Conservation (phyloP, 768 basidiomycete genomes). For the Psilocybe azurescens region DNA sequence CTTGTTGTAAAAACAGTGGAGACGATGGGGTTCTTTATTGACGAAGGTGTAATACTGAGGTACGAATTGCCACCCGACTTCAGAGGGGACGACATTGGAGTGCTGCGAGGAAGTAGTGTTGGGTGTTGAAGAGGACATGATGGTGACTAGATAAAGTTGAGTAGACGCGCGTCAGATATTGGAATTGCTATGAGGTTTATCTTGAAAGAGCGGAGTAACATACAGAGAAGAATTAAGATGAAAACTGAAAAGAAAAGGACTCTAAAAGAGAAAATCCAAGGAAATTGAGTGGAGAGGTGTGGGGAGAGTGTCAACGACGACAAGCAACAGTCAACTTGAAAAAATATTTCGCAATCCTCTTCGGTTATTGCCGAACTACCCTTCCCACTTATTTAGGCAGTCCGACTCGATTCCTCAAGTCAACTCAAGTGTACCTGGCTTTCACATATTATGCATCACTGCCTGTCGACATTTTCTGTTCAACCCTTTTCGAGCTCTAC, state of each 20-base stretch:
- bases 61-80: slow-evolving; percentile 99
- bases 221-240: slow-evolving; percentile 38
- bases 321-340: slow-evolving; percentile 29
- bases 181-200: not conserved
- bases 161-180: slow-evolving; percentile 5
- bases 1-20: slow-evolving; percentile 99
- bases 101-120: slow-evolving; percentile 52
- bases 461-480: too few species aligned
- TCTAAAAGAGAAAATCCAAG: slow-evolving; percentile 40
- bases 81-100: slow-evolving; percentile 78
- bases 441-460: too few species aligned
- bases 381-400: not conserved
- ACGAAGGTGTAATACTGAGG: slow-evolving; percentile 99
- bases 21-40: slow-evolving; percentile 95
- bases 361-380: slow-evolving; percentile 30
- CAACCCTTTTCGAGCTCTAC: too few species aligned
- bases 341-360: slow-evolving; percentile 32
- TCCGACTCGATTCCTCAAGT: not conserved
- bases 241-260: slow-evolving; percentile 31
- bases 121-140: slow-evolving; percentile 43
- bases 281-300: slow-evolving; percentile 24
- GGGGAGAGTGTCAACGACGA: slow-evolving; percentile 34
- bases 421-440: too few species aligned
- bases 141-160: slow-evolving; percentile 14
- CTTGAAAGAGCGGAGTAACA: slow-evolving; percentile 13